A percentile compares a stretch with the other conserved stretches of the same genome.
phyloP scores from a whole-genome alignment of 495 filamentous ascomycete genomes.

The Penicillium diatomitis region DNA sequence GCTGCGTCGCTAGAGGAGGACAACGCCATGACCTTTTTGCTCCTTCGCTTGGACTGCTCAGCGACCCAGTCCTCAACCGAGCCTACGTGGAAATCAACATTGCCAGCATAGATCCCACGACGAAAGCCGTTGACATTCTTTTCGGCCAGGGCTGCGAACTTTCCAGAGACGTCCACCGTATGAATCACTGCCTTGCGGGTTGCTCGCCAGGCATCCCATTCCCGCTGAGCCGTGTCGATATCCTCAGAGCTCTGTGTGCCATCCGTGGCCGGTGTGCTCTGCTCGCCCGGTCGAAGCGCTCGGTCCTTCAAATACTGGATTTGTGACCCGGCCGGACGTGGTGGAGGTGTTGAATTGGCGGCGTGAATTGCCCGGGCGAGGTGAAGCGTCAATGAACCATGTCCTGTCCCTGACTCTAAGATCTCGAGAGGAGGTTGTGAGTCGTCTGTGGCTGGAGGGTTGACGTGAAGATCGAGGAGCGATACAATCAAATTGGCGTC shows the following conservation, averaged over 20 bases:
- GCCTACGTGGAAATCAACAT: conserved; percentile 66
- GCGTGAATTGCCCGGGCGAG: conserved; percentile 68
- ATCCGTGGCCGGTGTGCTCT: conserved; percentile 1
- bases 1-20: conserved; percentile 3
- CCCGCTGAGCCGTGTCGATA: conserved; percentile 1
- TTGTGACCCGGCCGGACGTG: conserved; percentile 26
- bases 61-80: conserved; percentile 53
- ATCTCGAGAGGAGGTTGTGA: conserved; percentile 45
- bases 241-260: background rate
- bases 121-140: conserved; percentile 55
- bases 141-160: conserved; percentile 51
- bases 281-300: conserved; percentile 16
- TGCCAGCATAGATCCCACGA: conserved; percentile 53
- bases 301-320: conserved; percentile 27
- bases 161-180: conserved; percentile 53
- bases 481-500: conserved; percentile 66
- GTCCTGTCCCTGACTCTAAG: conserved; percentile 73
- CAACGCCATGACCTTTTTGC: conserved; percentile 14
- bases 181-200: conserved; percentile 59
- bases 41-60: conserved; percentile 31
- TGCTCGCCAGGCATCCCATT: conserved; percentile 38
- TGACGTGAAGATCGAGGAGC: conserved; percentile 61
- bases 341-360: conserved; percentile 46
- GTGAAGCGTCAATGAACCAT: conserved; percentile 66
- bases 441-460: conserved; percentile 25